These are phyloP conservation scores for Pichia sp. DNA, from an alignment of 1,139 yeast species.

Conservation along the genomic window DNA sequence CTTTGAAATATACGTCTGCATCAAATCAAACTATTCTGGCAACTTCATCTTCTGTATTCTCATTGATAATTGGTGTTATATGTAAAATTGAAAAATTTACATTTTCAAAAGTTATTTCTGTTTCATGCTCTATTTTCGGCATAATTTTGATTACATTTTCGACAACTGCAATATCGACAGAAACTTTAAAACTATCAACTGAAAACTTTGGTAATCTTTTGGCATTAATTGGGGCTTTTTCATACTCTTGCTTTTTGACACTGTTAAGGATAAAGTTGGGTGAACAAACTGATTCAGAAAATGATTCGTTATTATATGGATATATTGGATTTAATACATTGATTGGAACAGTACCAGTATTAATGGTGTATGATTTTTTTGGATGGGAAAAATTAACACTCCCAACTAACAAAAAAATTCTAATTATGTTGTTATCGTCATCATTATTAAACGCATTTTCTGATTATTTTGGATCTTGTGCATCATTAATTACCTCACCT, in stretches of 20 bases:
- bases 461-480: conserved; percentile 44
- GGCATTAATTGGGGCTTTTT: conserved; percentile 42
- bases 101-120: conserved; percentile 39
- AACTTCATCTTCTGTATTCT: conserved; percentile 47
- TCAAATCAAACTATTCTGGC: conserved; percentile 48
- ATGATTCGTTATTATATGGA: conserved; percentile 45
- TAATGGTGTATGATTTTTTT: conserved; percentile 32
- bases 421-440: conserved; percentile 36
- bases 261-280: conserved; percentile 42
- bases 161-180: background rate
- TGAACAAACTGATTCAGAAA: conserved; percentile 36
- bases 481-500: conserved; percentile 50
- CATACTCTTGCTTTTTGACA: conserved; percentile 42
- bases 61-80: conserved; percentile 39
- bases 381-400: conserved; percentile 38
- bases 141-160: conserved; percentile 43
- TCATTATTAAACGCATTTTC: conserved; percentile 44
- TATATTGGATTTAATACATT: conserved; percentile 41
- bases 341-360: conserved; percentile 35
- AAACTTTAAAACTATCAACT: conserved; percentile 2
- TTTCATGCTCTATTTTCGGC: conserved; percentile 40
- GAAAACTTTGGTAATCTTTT: conserved; percentile 42
- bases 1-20: conserved; percentile 46
- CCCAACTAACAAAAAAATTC: conserved; percentile 37
- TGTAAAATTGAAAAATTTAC: conserved; percentile 40